Evolutionary conservation across 108 stramenopile species (phyloP).

Genomic region (Cylindrotheca fusiformis): DNA sequence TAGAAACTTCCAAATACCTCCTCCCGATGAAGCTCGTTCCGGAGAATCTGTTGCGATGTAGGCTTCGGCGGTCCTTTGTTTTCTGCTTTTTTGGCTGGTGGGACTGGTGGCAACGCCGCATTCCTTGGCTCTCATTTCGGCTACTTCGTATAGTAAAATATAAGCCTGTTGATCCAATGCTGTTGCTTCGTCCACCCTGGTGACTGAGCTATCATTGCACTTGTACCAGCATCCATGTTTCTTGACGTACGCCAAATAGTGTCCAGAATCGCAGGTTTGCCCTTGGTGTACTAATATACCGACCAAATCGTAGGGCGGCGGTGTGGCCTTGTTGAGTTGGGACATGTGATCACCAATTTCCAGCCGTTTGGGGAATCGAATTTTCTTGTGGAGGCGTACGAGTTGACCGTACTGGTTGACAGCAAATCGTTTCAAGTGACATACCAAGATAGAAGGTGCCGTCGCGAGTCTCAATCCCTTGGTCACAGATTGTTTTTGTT

Average conservation of each 20-base stretch:
- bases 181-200: slow-evolving; percentile 59
- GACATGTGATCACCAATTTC: slow-evolving; percentile 81
- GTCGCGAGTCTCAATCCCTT: slow-evolving; percentile 82
- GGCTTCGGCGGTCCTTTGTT: neutral
- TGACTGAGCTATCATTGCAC: slow-evolving; percentile 71
- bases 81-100: neutral
- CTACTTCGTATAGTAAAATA: slow-evolving; percentile 66
- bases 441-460: slow-evolving; percentile 80
- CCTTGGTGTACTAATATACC: slow-evolving; percentile 81
- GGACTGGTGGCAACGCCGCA: slow-evolving; percentile 15
- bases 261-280: slow-evolving; percentile 72
- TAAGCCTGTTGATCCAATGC: slow-evolving; percentile 81
- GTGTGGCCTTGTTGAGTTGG: slow-evolving; percentile 68
- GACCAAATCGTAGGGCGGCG: slow-evolving; percentile 75
- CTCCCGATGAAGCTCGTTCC: neutral
- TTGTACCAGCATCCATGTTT: slow-evolving; percentile 71
- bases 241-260: slow-evolving; percentile 81
- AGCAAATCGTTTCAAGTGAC: slow-evolving; percentile 84
- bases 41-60: neutral
- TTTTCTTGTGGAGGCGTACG: slow-evolving; percentile 61
- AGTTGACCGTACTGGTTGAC: slow-evolving; percentile 69
- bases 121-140: slow-evolving; percentile 35
- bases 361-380: slow-evolving; percentile 60
- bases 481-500: slow-evolving; percentile 59
- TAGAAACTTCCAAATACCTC: slow-evolving; percentile 10